Evolutionary conservation across 306 rosid species (phyloP).

Genomic region (Cicer pinnatifidum): DNA sequence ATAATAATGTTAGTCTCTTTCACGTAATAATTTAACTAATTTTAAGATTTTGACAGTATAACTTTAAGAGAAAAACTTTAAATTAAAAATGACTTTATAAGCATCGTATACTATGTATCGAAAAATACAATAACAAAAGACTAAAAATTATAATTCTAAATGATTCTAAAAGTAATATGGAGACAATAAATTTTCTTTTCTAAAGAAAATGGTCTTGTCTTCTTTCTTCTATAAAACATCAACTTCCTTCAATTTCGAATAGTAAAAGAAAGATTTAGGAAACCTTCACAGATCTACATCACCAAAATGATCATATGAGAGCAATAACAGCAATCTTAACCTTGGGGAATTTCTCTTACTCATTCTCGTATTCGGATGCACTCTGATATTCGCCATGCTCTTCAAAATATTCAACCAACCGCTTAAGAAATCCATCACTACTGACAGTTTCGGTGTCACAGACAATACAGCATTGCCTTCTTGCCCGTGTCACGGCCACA

Average conservation of each 20-base stretch:
- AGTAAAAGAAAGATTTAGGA: slow-evolving; percentile 19
- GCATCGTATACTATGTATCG: slow-evolving; percentile 24
- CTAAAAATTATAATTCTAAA: neutral
- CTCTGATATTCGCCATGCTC: slow-evolving; percentile 86
- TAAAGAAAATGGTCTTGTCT: slow-evolving; percentile 21
- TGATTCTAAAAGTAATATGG: slow-evolving; percentile 8
- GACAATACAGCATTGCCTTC: slow-evolving; percentile 92
- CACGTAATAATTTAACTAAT: slow-evolving; percentile 25
- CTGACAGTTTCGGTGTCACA: slow-evolving; percentile 90
- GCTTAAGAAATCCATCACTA: slow-evolving; percentile 74
- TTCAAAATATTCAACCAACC: slow-evolving; percentile 91
- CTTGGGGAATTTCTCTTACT: slow-evolving; percentile 46
- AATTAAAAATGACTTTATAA: slow-evolving; percentile 18
- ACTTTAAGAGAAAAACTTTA: neutral
- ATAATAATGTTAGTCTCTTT: slow-evolving; percentile 17
- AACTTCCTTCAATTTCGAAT: slow-evolving; percentile 24
- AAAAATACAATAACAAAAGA: slow-evolving; percentile 1
- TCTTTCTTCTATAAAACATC: slow-evolving; percentile 27
- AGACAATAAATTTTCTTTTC: slow-evolving; percentile 13
- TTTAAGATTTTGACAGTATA: neutral
- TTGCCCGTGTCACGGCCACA: slow-evolving; percentile 95
- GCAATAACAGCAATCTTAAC: slow-evolving; percentile 39
- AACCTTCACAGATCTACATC: slow-evolving; percentile 43
- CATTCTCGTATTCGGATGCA: slow-evolving; percentile 85
- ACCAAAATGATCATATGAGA: slow-evolving; percentile 32